Evolutionary conservation across 164 flowering plant species (phyloP).

Genomic region (Berberis thunbergii): DNA sequence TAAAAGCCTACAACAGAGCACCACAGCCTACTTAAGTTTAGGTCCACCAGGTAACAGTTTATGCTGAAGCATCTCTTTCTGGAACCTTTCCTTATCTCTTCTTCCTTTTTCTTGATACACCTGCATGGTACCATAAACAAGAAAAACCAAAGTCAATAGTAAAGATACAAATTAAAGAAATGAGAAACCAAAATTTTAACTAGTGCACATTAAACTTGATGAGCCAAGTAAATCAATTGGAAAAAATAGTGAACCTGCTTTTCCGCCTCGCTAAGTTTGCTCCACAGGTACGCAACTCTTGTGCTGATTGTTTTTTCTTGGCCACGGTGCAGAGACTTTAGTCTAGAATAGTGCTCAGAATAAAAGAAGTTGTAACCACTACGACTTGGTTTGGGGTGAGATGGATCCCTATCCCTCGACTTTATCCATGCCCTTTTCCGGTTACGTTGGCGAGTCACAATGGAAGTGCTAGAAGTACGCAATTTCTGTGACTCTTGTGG

Average conservation of each 20-base stretch:
- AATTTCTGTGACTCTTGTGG: conserved; percentile 24
- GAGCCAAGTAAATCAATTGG: too few relatives aligned
- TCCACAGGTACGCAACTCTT: conserved; percentile 52
- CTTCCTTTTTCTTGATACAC: conserved; percentile 56
- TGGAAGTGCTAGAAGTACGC: conserved; percentile 18
- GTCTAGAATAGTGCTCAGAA: conserved; percentile 48
- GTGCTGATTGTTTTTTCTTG: conserved; percentile 48
- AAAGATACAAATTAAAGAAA: neutral
- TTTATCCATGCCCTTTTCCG: conserved; percentile 34
- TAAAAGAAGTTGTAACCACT: conserved; percentile 67
- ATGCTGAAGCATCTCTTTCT: conserved; percentile 41
- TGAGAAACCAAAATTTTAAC: neutral
- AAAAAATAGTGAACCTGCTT: conserved; percentile 33
- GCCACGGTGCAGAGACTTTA: conserved; percentile 37
- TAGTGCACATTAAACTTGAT: neutral
- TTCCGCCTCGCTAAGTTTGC: conserved; percentile 50
- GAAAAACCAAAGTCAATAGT: neutral
- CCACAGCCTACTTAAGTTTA: conserved; percentile 2
- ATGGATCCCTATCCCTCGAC: conserved; percentile 32
- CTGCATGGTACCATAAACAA: conserved; percentile 24
- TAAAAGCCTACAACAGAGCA: neutral
- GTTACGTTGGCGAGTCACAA: conserved; percentile 17
- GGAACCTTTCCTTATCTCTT: conserved; percentile 47
- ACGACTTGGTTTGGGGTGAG: conserved; percentile 45
- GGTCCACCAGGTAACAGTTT: conserved; percentile 11